Percentiles rank a stretch among this genome's conserved stretches.
These are phyloP conservation scores for Isabelozyma heimii DNA, from an alignment of 805 yeast species.

Conservation along the genomic window DNA sequence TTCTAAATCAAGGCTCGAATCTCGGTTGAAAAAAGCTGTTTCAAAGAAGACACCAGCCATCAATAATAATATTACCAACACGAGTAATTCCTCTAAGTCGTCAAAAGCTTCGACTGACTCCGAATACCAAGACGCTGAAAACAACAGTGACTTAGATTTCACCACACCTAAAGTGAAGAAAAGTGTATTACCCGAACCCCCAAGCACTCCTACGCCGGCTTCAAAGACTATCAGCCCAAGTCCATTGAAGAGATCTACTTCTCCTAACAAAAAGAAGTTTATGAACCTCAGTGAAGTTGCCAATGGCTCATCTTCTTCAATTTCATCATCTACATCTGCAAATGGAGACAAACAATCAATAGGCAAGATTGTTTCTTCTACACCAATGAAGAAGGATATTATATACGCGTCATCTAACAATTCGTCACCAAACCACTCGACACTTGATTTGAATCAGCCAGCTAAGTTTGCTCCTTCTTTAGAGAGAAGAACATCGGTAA, in stretches of 20 bases:
- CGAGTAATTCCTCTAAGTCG: background rate
- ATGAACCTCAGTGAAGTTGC: conserved; percentile 7
- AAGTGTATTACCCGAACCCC: background rate
- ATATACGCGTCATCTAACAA: conserved; percentile 10
- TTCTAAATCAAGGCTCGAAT: conserved; percentile 26
- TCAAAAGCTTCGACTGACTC: background rate
- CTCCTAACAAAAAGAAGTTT: conserved; percentile 38
- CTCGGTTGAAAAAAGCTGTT: conserved; percentile 24
- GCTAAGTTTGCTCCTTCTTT: conserved; percentile 20
- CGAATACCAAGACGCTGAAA: background rate
- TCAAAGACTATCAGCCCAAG: conserved; percentile 3
- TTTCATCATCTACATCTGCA: background rate
- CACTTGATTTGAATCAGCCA: conserved; percentile 23
- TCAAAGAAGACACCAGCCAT: conserved; percentile 4
- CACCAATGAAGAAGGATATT: conserved; percentile 24
- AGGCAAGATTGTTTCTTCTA: conserved; percentile 19
- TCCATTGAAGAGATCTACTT: conserved; percentile 31
- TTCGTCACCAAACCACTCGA: conserved; percentile 7
- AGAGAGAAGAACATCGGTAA: conserved; percentile 31
- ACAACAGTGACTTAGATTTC: background rate
- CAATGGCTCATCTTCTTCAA: conserved; percentile 5
- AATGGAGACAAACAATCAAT: conserved; percentile 6
- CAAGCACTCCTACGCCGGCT: conserved; percentile 18
- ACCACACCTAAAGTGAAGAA: background rate
- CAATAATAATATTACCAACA: background rate